Conservation (phyloP, 805 yeast genomes). For the Candida golubevii region DNA sequence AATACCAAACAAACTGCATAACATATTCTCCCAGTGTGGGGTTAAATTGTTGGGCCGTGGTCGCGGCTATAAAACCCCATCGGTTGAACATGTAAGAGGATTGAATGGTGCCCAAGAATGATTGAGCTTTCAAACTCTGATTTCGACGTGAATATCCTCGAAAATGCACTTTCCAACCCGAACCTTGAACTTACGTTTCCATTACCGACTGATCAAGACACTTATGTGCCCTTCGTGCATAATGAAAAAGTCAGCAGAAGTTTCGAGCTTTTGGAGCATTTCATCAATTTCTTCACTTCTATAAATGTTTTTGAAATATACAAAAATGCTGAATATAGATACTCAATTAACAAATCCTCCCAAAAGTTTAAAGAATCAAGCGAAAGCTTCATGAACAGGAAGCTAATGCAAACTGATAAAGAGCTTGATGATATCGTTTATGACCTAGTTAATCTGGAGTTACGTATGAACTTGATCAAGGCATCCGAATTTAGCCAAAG, state of each 20-base stretch:
- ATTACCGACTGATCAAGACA: conserved; percentile 33
- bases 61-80: not conserved
- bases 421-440: conserved; percentile 34
- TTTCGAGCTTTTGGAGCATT: conserved; percentile 26
- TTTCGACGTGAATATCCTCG: conserved; percentile 38
- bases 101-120: not conserved
- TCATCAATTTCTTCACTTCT: conserved; percentile 28
- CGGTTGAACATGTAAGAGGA: not conserved
- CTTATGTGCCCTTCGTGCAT: conserved; percentile 25
- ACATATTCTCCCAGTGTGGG: conserved; percentile 3
- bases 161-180: conserved; percentile 29
- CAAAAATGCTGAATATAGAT: conserved; percentile 30
- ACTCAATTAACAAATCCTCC: conserved; percentile 30
- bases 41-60: conserved; percentile 8
- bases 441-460: conserved; percentile 33
- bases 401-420: conserved; percentile 28
- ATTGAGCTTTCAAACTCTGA: conserved; percentile 10
- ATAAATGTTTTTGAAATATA: conserved; percentile 29
- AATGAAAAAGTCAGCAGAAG: conserved; percentile 26
- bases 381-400: conserved; percentile 28
- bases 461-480: conserved; percentile 33
- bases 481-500: conserved; percentile 30
- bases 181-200: conserved; percentile 34
- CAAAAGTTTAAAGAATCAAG: conserved; percentile 25
- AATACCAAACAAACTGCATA: too few relatives aligned